Evolutionary conservation across 2,329 filamentous ascomycete genomes (phyloP), one percentile per base, ranked within the genome.

Genomic region (Davidsoniella eucalypti): DNA sequence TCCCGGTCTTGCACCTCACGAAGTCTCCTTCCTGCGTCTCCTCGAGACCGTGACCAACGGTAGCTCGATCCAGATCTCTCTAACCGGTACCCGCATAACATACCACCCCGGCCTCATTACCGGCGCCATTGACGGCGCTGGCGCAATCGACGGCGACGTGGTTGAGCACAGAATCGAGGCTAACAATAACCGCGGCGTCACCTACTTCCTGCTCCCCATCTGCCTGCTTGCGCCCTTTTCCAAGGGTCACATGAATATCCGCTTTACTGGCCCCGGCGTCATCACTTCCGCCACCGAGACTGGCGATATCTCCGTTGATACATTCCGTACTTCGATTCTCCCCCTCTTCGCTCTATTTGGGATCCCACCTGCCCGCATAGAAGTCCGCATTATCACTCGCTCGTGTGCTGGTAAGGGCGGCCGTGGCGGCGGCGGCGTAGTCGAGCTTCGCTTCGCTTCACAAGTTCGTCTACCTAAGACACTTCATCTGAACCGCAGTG

Each of bases 31-130:
- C 65, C 76, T 98, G 29, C 88, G 92, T 52, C 83, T 98, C 16
- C 80, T 98, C 61, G 92, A 96, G 65, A 76, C 86, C 57, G 75
- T 98, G 59, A 98, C 92, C 61, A 98, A 98, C 71, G 92, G 92
- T 67, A 85, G 84, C 52, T 80, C 84, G 51, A 87, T 96, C 68
- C 88, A 95, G 61, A 94, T 98, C 58, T 94, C 87, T 9, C 92
- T 94, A 68, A 95, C 87, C 1, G 92, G 92, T 61, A 96, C 92
- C 0, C 88, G 87, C 1, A 76, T 98, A 51, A 82, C 88, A 37
- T 98, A 93, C 67, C 83, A 85, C 56, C 92, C 92, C 0, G 92
- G 92, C 36, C 71, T 98, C 39, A 93, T 98, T 59, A 92, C 87
- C 0, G 92, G 92, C 54, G 83, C 81, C 44, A 78, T 84, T 21